Base-by-base conservation (phyloP, 2,329 filamentous ascomycete species). In the Talaromyces atroroseus region DNA sequence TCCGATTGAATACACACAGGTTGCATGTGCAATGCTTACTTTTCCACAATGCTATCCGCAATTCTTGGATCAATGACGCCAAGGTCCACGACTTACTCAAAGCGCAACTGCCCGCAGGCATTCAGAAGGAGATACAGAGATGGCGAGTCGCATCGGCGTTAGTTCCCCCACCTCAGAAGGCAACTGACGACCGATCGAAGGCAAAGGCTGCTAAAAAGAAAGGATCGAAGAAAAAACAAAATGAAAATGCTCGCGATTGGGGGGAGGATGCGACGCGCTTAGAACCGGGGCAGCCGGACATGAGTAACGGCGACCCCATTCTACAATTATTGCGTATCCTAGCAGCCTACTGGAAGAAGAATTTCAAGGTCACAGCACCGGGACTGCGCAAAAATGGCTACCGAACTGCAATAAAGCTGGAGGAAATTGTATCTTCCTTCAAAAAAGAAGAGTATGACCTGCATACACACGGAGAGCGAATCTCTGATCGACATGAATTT, bases 311-410 rank as follows among this genome's bases (percentile, higher is more conserved):
- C 0, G 92, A 96, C 69, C 91, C 92, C 0, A 73, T 95, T 5
- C 82, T 92, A 53, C 80, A 86, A 21, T 76, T 97, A 3, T 78
- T 97, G 65, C 88, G 87, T 64, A 79, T 84, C 3, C 74, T 99
- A n/a, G 79, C 86, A 10, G 82, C 85, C 1, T 96, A 90, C 79
- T 99, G 94, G 94, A 91, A 86, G 68, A 88, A 91, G 64, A 81
- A 86, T 34, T 99, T 95, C 70, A 82, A 78, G 1, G 79, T 94
- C 45, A 90, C 85, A 0, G 82, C 86, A 0, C 90, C 92, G 0
- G 90, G 89, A 0, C 67, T 97, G 21, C 82, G 92, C n/a, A 99
- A 97, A 74, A 81, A 83, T 67, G 94, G 94, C 0, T 97, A 97
- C 68, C 88, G 92, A 76, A 80, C 88, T 0, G 80, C 90, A n/a